A percentile compares a stretch with the other conserved stretches of the same genome.
phyloP scores from a whole-genome alignment of 2,329 filamentous ascomycete species.

The Metarhizium humberi region DNA sequence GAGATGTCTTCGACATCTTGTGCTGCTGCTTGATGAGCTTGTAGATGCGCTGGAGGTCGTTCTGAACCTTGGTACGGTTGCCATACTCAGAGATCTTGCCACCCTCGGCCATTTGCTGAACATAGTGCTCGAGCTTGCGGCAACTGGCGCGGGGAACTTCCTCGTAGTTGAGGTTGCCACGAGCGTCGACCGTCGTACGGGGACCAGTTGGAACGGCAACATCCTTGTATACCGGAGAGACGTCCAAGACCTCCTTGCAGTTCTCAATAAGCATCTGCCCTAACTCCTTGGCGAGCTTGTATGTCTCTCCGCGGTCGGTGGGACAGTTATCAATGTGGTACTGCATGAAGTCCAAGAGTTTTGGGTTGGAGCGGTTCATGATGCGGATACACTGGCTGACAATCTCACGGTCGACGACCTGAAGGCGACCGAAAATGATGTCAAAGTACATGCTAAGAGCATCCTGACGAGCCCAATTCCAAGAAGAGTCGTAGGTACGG shows the following conservation, averaged over 20 bases:
- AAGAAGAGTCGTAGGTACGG: constrained; percentile 92
- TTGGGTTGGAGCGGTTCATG: constrained; percentile 98
- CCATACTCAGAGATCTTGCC: constrained; percentile 98
- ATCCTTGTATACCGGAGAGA: constrained; percentile 89
- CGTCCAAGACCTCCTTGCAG: constrained; percentile 82
- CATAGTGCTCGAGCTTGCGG: constrained; percentile 96
- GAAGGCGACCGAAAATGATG: constrained; percentile 91
- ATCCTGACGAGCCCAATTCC: constrained; percentile 99
- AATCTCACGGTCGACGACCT: constrained; percentile 92
- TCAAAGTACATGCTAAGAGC: constrained; percentile 98
- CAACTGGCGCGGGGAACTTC: constrained; percentile 81
- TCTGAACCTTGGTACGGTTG: constrained; percentile 96
- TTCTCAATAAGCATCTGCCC: constrained; percentile 93
- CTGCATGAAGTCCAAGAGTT: constrained; percentile 97
- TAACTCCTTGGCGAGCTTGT: constrained; percentile 93
- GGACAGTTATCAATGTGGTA: constrained; percentile 99
- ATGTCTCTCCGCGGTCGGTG: constrained; percentile 92
- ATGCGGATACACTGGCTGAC: constrained; percentile 97
- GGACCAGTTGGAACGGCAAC: constrained; percentile 87
- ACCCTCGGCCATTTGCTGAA: constrained; percentile 95
- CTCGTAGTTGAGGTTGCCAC: constrained; percentile 86
- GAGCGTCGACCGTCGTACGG: constrained; percentile 82
- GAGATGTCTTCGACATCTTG: constrained; percentile 91
- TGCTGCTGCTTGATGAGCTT: constrained; percentile 98
- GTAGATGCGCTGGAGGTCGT: constrained; percentile 89